Conservation (phyloP, 2,329 filamentous ascomycete genomes). For the Escovopsis sp. region DNA sequence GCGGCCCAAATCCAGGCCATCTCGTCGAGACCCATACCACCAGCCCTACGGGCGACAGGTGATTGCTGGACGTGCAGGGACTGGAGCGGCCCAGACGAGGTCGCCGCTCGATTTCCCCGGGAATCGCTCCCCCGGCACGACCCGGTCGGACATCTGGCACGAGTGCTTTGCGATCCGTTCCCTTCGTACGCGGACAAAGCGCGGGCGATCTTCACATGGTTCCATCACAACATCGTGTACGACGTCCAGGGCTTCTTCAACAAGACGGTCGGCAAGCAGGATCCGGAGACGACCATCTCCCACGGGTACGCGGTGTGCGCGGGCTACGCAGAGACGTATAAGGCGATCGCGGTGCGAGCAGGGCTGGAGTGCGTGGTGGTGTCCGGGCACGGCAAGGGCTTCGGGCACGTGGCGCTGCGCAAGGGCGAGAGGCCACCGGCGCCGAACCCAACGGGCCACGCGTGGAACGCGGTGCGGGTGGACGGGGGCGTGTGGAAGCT, state of each 20-base stretch:
- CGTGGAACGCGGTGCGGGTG: slow-evolving; percentile 86
- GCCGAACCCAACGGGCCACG: slow-evolving; percentile 50
- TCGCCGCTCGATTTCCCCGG: slow-evolving; percentile 64
- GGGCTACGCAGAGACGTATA: slow-evolving; percentile 75
- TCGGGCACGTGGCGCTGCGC: slow-evolving; percentile 47
- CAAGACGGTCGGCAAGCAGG: slow-evolving; percentile 48
- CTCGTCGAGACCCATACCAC: slow-evolving; percentile 16
- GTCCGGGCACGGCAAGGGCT: slow-evolving; percentile 74
- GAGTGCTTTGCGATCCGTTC: slow-evolving; percentile 65
- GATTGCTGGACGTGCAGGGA: slow-evolving; percentile 75
- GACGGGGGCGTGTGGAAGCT: slow-evolving; percentile 85
- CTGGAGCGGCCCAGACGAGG: slow-evolving; percentile 65
- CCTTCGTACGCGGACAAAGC: slow-evolving; percentile 78
- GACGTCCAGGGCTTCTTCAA: slow-evolving; percentile 68
- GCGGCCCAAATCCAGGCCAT: slow-evolving; percentile 33
- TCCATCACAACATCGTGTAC: slow-evolving; percentile 85
- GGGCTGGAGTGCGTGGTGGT: slow-evolving; percentile 67
- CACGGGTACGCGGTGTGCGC: slow-evolving; percentile 77
- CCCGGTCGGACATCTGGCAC: slow-evolving; percentile 59
- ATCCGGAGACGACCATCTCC: slow-evolving; percentile 57
- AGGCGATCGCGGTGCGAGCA: slow-evolving; percentile 59
- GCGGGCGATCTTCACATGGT: slow-evolving; percentile 84
- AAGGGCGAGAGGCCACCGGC: slow-evolving; percentile 52
- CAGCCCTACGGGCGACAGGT: slow-evolving; percentile 12
- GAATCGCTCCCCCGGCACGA: slow-evolving; percentile 49